Conservation (phyloP, 2,329 filamentous ascomycete genomes). For the Trichoderma atroviride region DNA sequence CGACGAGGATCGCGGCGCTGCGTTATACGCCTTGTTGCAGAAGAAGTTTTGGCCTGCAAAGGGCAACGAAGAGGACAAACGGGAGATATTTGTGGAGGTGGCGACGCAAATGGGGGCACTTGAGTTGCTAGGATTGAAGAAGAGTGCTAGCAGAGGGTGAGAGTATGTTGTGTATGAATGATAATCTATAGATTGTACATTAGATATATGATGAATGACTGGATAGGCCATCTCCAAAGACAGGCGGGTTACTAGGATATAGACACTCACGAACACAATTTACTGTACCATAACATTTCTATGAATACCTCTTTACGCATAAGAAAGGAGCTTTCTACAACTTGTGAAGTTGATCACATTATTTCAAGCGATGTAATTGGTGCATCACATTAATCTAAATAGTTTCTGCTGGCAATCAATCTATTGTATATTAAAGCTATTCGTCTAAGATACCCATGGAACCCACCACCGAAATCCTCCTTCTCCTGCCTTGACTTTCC, state of each 20-base stretch:
- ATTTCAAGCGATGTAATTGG: not conserved
- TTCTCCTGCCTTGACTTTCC: conserved; percentile 3
- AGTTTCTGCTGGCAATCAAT: not conserved
- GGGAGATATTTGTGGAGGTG: conserved; percentile 38
- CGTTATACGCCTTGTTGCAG: conserved; percentile 49
- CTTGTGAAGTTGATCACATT: not conserved
- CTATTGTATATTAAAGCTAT: not conserved
- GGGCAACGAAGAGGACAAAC: conserved; percentile 32
- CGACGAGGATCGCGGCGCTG: conserved; percentile 39
- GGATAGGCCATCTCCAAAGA: conserved; percentile 5
- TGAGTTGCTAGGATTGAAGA: conserved; percentile 36
- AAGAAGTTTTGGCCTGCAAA: conserved; percentile 41
- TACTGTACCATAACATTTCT: conserved; percentile 17
- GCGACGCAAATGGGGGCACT: conserved; percentile 50
- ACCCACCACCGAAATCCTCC: not conserved
- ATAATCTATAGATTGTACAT: conserved; percentile 20
- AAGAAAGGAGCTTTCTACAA: not conserved
- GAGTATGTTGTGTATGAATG: not conserved
- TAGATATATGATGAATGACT: conserved; percentile 20
- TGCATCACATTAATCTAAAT: not conserved
- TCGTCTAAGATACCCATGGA: not conserved
- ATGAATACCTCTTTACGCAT: not conserved
- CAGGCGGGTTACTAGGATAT: conserved; percentile 2
- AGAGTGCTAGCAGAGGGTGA: not conserved
- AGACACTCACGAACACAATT: not conserved